A percentile compares a stretch with the other conserved stretches of the same genome.
Conservation (phyloP, 805 yeast species). For the Saccharomycopsis javanensis region DNA sequence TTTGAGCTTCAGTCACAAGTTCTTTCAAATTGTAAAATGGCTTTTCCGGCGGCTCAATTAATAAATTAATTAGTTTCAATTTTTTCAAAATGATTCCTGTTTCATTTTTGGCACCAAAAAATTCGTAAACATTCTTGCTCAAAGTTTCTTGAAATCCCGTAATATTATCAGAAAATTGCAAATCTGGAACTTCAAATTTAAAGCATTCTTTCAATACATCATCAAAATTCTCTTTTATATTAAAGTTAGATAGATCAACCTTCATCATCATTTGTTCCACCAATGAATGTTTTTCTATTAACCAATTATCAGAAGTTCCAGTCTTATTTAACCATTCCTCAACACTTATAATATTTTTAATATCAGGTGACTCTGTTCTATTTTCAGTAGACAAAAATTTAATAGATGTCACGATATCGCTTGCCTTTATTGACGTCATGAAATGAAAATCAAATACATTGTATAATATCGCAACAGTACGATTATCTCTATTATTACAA, state of each 20-base stretch:
- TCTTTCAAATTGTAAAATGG: background rate
- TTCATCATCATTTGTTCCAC: background rate
- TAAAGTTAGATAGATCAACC: background rate
- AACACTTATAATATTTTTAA: background rate
- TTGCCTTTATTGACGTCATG: background rate
- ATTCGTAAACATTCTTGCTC: background rate
- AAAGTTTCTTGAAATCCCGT: background rate
- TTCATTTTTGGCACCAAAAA: background rate
- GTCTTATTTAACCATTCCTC: background rate
- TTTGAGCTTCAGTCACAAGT: background rate
- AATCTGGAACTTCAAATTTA: background rate
- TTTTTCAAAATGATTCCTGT: background rate
- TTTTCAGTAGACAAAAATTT: background rate
- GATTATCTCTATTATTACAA: background rate
- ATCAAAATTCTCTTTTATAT: background rate
- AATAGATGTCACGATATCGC: background rate
- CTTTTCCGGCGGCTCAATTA: background rate
- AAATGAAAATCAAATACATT: background rate
- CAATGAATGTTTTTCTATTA: background rate
- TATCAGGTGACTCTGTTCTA: background rate
- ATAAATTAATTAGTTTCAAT: background rate
- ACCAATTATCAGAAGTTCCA: background rate
- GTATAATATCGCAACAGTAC: background rate
- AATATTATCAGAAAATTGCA: background rate
- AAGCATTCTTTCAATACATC: background rate